Base-by-base conservation (phyloP, 2,329 filamentous ascomycete species). In the Allantophomopsis lycopodina region DNA sequence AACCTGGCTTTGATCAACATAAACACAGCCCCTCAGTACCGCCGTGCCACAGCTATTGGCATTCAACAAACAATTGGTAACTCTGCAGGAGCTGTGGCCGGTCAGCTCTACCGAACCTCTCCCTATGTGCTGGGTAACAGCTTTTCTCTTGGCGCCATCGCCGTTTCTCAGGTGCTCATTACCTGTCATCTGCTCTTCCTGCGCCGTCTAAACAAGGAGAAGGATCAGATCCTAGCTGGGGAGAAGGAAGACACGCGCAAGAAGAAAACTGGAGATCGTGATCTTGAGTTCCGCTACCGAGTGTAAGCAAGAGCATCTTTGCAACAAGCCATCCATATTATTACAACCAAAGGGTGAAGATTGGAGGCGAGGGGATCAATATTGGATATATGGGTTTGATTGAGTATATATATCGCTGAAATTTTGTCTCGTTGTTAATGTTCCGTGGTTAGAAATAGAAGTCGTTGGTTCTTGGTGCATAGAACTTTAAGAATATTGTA, bases 1-100 rank as follows among this genome's bases (percentile, higher is more conserved):
- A 55, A 55, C 1, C 41, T 58, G 2, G 52, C 53, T 3, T 58
- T 55, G 55, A 43, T 68, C 14, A 60, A 70, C 1, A 66, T 63
- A 4, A 79, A 78, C 40, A 62, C 68, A 14, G 74, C 76, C 2
- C 60, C 74, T 5, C 79, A 78, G 46, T 73, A 71, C 6, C 79
- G 79, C 52, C 59, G 76, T 14, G 71, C 74, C 0, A 69, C 69
- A 3, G 74, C 71, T 0, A 73, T 68, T 0, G 75, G 73, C 0
- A 46, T 78, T 41, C 73, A 78, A 51, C 55, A 2, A 58, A 69
- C 16, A 44, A 64, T 13, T 66, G 37, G 37, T 39, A 39, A 39
- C 32, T n/a, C 21, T 34, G 37, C 37, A 14, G 37, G 37, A 13
- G 56, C 66, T 13, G 60, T 66, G 4, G 51, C 53, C 2, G 53